Conservation (phyloP, 495 filamentous ascomycete genomes). For the Podospora anserina region DNA sequence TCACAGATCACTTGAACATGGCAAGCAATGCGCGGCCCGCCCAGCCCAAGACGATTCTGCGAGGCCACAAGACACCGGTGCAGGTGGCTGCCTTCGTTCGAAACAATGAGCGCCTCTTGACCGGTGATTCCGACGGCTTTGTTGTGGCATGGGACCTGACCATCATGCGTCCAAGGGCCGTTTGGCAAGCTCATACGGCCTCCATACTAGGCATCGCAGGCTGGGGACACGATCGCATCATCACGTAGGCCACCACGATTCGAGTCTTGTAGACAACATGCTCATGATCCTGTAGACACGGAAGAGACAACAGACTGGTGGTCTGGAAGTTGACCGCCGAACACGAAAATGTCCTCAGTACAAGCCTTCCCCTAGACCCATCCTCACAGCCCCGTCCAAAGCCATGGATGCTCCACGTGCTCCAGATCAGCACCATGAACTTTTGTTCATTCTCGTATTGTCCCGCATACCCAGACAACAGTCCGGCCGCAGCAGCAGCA, state of each 20-base stretch:
- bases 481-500: constrained; percentile 14
- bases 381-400: constrained; percentile 47
- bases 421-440: constrained; percentile 89
- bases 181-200: constrained; percentile 83
- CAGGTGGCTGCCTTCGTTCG: constrained; percentile 73
- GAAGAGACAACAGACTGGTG: constrained; percentile 80
- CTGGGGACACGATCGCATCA: constrained; percentile 60
- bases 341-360: constrained; percentile 65
- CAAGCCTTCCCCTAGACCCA: constrained; percentile 62
- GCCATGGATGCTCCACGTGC: constrained; percentile 81
- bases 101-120: constrained; percentile 70
- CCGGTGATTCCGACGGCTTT: constrained; percentile 89
- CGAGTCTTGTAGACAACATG: constrained; percentile 5
- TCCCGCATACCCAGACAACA: constrained; percentile 17
- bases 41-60: constrained; percentile 79
- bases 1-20: constrained; percentile 12
- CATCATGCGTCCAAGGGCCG: constrained; percentile 75
- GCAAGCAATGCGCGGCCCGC: constrained; percentile 48
- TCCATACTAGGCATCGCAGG: constrained; percentile 69
- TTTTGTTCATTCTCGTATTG: constrained; percentile 87
- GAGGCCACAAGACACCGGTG: constrained; percentile 79
- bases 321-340: constrained; percentile 70
- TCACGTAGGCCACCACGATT: constrained; percentile 62
- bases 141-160: constrained; percentile 80
- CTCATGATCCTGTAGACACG: constrained; percentile 50